Conservation (phyloP, 163 green algal species). For the Scenedesmus sp. region DNA sequence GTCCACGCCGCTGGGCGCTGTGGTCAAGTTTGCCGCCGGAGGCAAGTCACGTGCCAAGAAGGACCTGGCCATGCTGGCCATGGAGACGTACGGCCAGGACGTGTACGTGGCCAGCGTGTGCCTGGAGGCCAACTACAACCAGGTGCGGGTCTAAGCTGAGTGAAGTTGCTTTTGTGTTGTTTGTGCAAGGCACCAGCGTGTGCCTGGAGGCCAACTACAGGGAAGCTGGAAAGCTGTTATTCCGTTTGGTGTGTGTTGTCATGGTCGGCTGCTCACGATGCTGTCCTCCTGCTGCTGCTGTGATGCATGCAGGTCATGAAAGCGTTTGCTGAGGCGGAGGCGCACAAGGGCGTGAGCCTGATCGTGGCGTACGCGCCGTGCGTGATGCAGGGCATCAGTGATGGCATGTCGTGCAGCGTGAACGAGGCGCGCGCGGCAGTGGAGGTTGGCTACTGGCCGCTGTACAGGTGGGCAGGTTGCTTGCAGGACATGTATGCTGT, state of each 20-base stretch:
- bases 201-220: background rate
- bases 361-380: constrained; percentile 72
- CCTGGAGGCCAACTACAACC: constrained; percentile 71
- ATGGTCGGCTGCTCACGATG: background rate
- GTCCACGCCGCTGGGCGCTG: constrained; percentile 69
- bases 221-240: background rate
- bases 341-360: constrained; percentile 68
- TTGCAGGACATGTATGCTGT: background rate
- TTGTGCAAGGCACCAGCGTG: background rate
- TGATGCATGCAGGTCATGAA: constrained; percentile 58
- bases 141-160: constrained; percentile 37
- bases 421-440: constrained; percentile 61
- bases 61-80: constrained; percentile 68
- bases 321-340: constrained; percentile 70
- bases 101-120: constrained; percentile 69
- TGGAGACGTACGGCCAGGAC: constrained; percentile 59
- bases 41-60: constrained; percentile 75
- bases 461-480: constrained; percentile 61
- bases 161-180: too few relatives aligned
- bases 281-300: background rate
- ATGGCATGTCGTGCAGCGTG: constrained; percentile 57
- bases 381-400: constrained; percentile 69
- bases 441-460: constrained; percentile 72
- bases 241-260: too few relatives aligned
- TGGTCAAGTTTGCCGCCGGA: constrained; percentile 73